Evolutionary conservation across 495 filamentous ascomycete genomes (phyloP).

Genomic region (Glutinoglossum americanum): DNA sequence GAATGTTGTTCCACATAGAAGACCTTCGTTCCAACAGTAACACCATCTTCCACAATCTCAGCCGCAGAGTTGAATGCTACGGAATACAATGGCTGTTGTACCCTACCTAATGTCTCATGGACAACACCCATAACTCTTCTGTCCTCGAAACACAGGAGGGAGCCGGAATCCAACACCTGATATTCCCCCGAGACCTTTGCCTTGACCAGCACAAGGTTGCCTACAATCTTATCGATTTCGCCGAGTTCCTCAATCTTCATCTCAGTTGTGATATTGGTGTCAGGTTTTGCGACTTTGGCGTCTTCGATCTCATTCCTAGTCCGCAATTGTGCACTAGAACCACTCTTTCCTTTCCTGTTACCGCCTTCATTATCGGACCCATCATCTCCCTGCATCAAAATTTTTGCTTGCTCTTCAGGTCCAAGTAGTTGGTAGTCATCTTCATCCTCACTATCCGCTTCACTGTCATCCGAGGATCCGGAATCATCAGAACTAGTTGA

Average conservation of each 20-base stretch:
- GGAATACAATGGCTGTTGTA: constrained; percentile 63
- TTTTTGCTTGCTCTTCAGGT: constrained; percentile 54
- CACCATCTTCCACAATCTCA: constrained; percentile 42
- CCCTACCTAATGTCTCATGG: constrained; percentile 59
- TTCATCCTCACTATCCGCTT: constrained; percentile 21
- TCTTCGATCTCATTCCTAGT: constrained; percentile 20
- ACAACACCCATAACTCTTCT: constrained; percentile 56
- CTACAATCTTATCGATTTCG: constrained; percentile 46
- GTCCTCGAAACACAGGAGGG: constrained; percentile 61
- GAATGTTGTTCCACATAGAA: constrained; percentile 62
- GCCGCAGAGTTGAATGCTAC: constrained; percentile 42
- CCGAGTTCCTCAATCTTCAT: constrained; percentile 60
- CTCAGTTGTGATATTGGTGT: constrained; percentile 47
- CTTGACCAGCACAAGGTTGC: constrained; percentile 55
- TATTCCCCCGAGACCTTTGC: constrained; percentile 60
- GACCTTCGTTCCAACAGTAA: constrained; percentile 39
- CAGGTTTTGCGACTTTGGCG: constrained; percentile 37
- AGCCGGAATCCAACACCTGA: constrained; percentile 61
- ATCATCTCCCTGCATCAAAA: constrained; percentile 55
- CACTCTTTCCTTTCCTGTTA: constrained; percentile 24
- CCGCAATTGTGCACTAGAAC: constrained; percentile 26
- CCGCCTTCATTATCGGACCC: constrained; percentile 52
- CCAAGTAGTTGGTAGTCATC: constrained; percentile 50
- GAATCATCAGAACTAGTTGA: constrained; percentile 26
- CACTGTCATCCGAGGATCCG: constrained; percentile 35